Conservation (phyloP, 2,329 filamentous ascomycete genomes). For the Colletotrichum musae region DNA sequence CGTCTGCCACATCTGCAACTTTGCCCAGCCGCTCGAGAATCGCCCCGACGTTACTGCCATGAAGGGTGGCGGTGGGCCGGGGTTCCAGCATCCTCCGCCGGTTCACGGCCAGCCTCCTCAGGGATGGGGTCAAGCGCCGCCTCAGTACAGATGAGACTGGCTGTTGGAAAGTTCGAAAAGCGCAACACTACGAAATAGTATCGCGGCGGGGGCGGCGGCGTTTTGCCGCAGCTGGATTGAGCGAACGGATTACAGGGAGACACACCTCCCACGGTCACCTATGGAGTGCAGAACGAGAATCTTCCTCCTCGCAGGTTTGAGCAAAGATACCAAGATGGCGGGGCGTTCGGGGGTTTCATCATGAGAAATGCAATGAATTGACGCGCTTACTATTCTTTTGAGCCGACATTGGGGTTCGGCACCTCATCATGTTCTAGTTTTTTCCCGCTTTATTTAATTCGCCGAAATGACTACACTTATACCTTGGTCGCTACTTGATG, state of each 20-base stretch:
- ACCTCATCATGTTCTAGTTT: too few species aligned
- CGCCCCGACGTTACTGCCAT: constrained; percentile 70
- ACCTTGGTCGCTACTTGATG: too few species aligned
- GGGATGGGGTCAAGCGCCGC: constrained; percentile 49
- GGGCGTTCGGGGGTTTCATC: constrained; percentile 24
- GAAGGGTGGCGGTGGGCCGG: constrained; percentile 57
- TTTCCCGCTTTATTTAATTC: too few species aligned
- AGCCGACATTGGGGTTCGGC: too few species aligned
- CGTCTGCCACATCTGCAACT: constrained; percentile 82
- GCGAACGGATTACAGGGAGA: background rate
- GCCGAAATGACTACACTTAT: too few species aligned
- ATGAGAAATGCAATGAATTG: constrained; percentile 10
- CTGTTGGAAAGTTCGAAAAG: too few species aligned
- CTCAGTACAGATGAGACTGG: constrained; percentile 33
- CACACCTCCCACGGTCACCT: background rate
- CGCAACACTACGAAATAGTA: background rate
- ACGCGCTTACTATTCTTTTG: background rate
- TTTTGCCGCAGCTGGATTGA: background rate
- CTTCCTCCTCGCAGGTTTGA: background rate
- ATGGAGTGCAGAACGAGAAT: background rate
- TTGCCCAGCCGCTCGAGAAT: constrained; percentile 76
- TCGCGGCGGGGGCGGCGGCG: background rate
- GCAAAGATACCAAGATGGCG: constrained; percentile 33
- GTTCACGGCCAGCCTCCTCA: constrained; percentile 52
- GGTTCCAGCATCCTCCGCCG: constrained; percentile 45